phyloP scores from a whole-genome alignment of 805 yeast genomes.

The Yamadazyma philogaea region DNA sequence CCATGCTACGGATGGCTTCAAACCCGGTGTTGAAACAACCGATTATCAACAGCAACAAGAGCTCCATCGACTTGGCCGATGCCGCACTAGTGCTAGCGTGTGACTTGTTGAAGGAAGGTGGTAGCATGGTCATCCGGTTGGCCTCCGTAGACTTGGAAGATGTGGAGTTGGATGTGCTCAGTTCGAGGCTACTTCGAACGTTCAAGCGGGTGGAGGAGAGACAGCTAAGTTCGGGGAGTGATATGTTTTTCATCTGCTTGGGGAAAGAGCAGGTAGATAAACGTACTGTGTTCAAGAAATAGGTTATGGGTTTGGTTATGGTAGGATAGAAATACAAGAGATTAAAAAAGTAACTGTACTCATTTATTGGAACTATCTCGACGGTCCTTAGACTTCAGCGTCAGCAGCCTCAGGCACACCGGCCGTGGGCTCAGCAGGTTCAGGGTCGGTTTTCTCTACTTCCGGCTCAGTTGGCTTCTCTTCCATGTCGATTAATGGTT shows the following conservation, averaged over 20 bases:
- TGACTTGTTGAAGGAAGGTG: constrained; percentile 25
- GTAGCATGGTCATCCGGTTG: constrained; percentile 31
- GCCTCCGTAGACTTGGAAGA: constrained; percentile 24
- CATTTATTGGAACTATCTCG: neutral
- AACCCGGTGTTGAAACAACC: constrained; percentile 27
- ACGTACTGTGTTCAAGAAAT: constrained; percentile 7
- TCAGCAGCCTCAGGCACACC: neutral
- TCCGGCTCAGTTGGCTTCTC: neutral
- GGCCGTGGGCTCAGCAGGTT: constrained; percentile 1
- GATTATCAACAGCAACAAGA: constrained; percentile 22
- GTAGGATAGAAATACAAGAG: neutral
- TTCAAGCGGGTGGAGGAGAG: constrained; percentile 23
- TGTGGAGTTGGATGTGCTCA: constrained; percentile 27
- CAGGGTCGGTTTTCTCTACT: neutral
- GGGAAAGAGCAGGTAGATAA: constrained; percentile 18
- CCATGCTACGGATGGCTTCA: constrained; percentile 28
- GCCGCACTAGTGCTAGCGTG: constrained; percentile 34
- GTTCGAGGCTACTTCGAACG: constrained; percentile 21
- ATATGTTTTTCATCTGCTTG: constrained; percentile 28
- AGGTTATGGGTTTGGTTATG: neutral
- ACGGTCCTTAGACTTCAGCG: constrained; percentile 2
- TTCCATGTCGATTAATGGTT: constrained; percentile 11
- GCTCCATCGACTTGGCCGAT: constrained; percentile 39
- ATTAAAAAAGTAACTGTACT: neutral
- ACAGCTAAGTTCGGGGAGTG: constrained; percentile 13